phyloP scores from a whole-genome alignment of 2,329 filamentous ascomycete genomes.

The Bipolaris cookei region DNA sequence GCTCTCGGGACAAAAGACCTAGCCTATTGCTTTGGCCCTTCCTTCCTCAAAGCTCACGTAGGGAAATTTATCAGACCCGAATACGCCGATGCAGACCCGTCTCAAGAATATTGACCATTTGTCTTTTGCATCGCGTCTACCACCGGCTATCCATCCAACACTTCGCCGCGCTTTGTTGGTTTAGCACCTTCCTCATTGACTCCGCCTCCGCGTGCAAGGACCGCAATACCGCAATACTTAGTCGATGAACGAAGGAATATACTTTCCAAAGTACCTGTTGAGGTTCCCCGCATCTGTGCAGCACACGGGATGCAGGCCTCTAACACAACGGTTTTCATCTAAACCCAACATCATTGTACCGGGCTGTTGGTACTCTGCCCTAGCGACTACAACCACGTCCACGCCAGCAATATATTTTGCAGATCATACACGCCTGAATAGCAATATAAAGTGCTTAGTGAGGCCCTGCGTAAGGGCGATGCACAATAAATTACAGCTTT shows the following conservation, averaged over 20 bases:
- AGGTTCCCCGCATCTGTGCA: constrained; percentile 17
- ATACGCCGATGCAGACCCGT: neutral
- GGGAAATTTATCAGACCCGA: neutral
- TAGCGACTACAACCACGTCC: constrained; percentile 18
- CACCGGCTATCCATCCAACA: constrained; percentile 7
- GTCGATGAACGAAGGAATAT: constrained; percentile 1
- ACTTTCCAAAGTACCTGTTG: constrained; percentile 17
- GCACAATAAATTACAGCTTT: constrained; percentile 23
- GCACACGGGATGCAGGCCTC: constrained; percentile 18
- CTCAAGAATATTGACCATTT: constrained; percentile 1
- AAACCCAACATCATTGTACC: constrained; percentile 25
- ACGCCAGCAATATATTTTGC: constrained; percentile 26
- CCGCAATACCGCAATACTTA: neutral
- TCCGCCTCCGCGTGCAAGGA: constrained; percentile 11
- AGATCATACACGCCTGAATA: constrained; percentile 23
- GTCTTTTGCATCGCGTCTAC: constrained; percentile 1
- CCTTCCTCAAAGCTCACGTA: neutral
- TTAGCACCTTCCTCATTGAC: neutral
- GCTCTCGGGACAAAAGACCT: constrained; percentile 1
- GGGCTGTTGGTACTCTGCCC: constrained; percentile 28
- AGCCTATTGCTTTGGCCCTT: neutral
- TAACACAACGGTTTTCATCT: constrained; percentile 29
- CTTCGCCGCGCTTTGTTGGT: constrained; percentile 7
- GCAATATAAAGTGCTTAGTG: constrained; percentile 12
- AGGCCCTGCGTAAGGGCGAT: constrained; percentile 18